Base-by-base conservation (phyloP, 78 protist genomes). In the Emiliania huxleyi region DNA sequence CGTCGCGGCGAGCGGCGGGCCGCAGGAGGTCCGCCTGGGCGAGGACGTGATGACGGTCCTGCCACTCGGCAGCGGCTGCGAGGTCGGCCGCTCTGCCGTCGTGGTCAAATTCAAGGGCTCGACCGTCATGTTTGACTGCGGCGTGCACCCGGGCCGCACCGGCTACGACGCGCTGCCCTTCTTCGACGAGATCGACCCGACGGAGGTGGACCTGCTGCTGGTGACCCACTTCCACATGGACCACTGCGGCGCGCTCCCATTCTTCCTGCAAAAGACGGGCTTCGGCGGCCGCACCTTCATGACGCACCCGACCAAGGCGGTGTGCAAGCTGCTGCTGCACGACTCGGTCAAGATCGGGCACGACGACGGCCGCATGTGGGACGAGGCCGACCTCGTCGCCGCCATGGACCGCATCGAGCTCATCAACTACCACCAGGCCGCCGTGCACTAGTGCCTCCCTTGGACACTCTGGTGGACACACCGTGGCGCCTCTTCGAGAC, bases 301-400 rank as follows among this genome's bases (percentile, higher is more conserved):
- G 99, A 99, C 99, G 38, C 98, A 95, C 48, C 98, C 99, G 22
- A 98, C 99, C 0, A 96, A 94, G 71, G 97, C 97, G 29, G 93
- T 98, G 73, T 98, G 62, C 62, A 8, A 15, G 29, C 15, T 52
- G 62, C 75, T 62, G 37, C 33, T 62, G n/a, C 75, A 62, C 75
- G 75, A 62, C 33, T 62, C 75, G 2, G 75, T 62, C 75, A 62
- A 62, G 23, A 26, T 62, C 23, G 75, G 75, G 75, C 23, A 94
- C 97, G 79, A 96, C 23, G 96, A 95, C 2, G 95, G 92, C 81
- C n/a, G 73, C 43, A 93, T 97, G 45, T 97, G 73, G 90, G 90
- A 94, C 88, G 97, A 97, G 40, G 42, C 93, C 46, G 97, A 95
- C 79, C 77, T 97, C 11, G 92, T 93, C 42, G 1, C 21, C 23